Percentiles rank a stretch among this genome's conserved stretches.
Conservation (phyloP, 495 filamentous ascomycete genomes). For the Hypoxylon crocopeplum region DNA sequence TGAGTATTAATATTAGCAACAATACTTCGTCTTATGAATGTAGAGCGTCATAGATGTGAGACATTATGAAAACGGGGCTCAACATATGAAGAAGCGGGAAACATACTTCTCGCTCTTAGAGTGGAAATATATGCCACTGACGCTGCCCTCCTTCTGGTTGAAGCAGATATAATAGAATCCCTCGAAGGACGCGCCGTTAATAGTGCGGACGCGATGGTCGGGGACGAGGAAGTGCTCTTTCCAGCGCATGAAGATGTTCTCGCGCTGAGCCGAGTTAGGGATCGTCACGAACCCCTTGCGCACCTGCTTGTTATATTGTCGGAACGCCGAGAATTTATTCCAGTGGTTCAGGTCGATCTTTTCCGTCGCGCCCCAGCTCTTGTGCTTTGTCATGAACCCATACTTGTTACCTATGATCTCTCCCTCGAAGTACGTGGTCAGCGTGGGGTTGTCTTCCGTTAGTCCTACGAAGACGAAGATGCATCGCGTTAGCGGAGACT, state of each 20-base stretch:
- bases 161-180: slow-evolving; percentile 99
- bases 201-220: slow-evolving; percentile 87
- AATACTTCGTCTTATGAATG: no score
- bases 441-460: slow-evolving; percentile 91
- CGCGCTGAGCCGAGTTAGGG: slow-evolving; percentile 78
- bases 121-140: slow-evolving; percentile 97
- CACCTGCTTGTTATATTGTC: slow-evolving; percentile 75
- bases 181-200: slow-evolving; percentile 94
- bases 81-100: background rate
- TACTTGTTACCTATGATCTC: slow-evolving; percentile 98
- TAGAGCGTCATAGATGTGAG: no score
- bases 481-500: slow-evolving; percentile 20
- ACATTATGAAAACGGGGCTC: no score
- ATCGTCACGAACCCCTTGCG: slow-evolving; percentile 62
- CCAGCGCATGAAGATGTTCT: slow-evolving; percentile 99
- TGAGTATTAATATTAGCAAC: slow-evolving; percentile 6
- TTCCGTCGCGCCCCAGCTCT: slow-evolving; percentile 89
- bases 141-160: slow-evolving; percentile 83
- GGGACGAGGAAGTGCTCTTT: slow-evolving; percentile 99
- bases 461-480: slow-evolving; percentile 64
- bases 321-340: slow-evolving; percentile 87
- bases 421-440: slow-evolving; percentile 98
- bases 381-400: slow-evolving; percentile 87
- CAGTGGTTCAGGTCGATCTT: slow-evolving; percentile 95
- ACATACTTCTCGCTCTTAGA: slow-evolving; percentile 94